Evolutionary conservation across 2,329 filamentous ascomycete species (phyloP).

Genomic region (Monilinia aucupariae): DNA sequence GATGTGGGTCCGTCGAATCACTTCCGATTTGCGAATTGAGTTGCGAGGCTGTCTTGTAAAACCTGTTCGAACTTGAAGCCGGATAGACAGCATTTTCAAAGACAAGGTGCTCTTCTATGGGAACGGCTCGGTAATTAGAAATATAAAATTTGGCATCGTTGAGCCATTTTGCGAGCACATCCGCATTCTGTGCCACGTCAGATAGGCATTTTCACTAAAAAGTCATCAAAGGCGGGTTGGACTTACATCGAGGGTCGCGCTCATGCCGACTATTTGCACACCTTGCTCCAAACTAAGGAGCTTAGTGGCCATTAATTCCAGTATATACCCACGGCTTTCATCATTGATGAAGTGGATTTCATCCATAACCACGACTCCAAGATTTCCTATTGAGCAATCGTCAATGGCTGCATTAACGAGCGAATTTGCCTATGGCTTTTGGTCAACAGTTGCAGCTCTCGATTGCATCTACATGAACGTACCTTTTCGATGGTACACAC

Average conservation of each 20-base stretch:
- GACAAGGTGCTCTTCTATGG: conserved; percentile 69
- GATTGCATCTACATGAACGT: conserved; percentile 10
- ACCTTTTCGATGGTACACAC: conserved; percentile 78
- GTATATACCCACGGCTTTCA: conserved; percentile 67
- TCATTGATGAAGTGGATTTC: conserved; percentile 82
- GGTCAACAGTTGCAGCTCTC: neutral
- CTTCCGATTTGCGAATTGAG: conserved; percentile 32
- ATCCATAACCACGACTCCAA: conserved; percentile 66
- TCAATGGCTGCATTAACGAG: conserved; percentile 69
- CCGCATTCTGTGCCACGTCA: conserved; percentile 53
- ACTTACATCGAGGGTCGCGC: conserved; percentile 64
- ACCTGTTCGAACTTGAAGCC: conserved; percentile 51
- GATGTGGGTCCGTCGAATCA: conserved; percentile 35
- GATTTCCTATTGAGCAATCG: conserved; percentile 56
- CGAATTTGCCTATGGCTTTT: conserved; percentile 56
- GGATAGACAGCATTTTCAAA: conserved; percentile 64
- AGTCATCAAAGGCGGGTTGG: neutral
- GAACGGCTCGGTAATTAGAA: conserved; percentile 68
- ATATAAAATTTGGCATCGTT: conserved; percentile 61
- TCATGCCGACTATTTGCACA: conserved; percentile 73
- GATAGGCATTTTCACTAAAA: neutral
- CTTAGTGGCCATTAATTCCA: conserved; percentile 71
- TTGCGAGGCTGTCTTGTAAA: conserved; percentile 51
- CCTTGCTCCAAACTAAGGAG: conserved; percentile 60
- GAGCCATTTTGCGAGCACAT: conserved; percentile 64